phyloP scores from a whole-genome alignment of 1,284 basidiomycete species.

The Cystobasidium slooffiae region DNA sequence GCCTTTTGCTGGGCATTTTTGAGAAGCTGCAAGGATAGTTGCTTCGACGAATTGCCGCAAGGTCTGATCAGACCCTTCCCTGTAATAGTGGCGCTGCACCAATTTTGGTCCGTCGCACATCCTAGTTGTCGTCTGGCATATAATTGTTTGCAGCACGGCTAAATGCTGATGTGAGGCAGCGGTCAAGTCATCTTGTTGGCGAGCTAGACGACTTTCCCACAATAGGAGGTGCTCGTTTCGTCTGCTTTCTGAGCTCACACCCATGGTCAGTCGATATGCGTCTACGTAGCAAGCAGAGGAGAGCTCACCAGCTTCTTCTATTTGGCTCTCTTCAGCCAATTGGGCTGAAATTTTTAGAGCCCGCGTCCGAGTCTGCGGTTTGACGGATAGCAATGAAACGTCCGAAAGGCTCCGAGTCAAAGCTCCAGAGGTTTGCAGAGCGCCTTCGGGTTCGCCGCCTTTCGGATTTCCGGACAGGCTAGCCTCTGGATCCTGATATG shows the following conservation, averaged over 20 bases:
- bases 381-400: constrained; percentile 37
- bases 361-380: constrained; percentile 28
- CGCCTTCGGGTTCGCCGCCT: constrained; percentile 31
- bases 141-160: constrained; percentile 71
- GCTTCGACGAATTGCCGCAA: constrained; percentile 90
- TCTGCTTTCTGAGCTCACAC: constrained; percentile 65
- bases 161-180: constrained; percentile 94
- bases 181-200: constrained; percentile 79
- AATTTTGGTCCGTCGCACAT: constrained; percentile 62
- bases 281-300: constrained; percentile 61
- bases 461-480: neutral
- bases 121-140: constrained; percentile 66
- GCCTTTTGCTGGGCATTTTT: constrained; percentile 73
- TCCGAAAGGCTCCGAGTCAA: constrained; percentile 37
- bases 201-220: constrained; percentile 88
- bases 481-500: neutral
- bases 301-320: constrained; percentile 64
- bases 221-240: constrained; percentile 82
- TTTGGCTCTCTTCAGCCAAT: constrained; percentile 51
- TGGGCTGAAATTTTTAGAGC: constrained; percentile 26
- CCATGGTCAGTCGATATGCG: constrained; percentile 44
- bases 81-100: constrained; percentile 83
- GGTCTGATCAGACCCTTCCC: constrained; percentile 80
- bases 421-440: constrained; percentile 26
- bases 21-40: constrained; percentile 70